Evolutionary conservation across 257 asterid species (phyloP).

Genomic region (Nicotiana undulata): DNA sequence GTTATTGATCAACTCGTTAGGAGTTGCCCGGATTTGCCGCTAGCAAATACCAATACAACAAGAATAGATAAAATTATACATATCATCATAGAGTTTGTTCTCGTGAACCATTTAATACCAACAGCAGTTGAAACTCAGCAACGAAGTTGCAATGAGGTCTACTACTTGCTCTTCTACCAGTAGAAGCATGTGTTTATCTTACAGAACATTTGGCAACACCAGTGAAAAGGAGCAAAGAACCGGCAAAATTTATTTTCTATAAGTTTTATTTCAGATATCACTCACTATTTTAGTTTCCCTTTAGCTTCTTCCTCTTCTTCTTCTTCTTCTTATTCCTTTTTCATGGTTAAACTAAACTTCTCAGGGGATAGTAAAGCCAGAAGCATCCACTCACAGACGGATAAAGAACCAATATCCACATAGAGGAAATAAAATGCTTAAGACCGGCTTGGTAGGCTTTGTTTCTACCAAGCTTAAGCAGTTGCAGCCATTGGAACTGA

Average conservation of each 20-base stretch:
- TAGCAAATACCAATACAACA: background rate
- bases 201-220: background rate
- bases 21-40: background rate
- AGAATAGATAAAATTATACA: background rate
- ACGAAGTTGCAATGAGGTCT: background rate
- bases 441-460: background rate
- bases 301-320: background rate
- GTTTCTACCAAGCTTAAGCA: conserved; percentile 18
- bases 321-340: background rate
- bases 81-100: background rate
- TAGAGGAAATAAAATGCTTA: conserved; percentile 4
- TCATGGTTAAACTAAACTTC: background rate
- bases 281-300: background rate
- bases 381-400: background rate
- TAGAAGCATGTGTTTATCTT: background rate
- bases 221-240: background rate
- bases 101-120: background rate
- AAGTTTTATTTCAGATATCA: background rate
- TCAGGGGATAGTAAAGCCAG: background rate
- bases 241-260: background rate
- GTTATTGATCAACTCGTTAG: background rate
- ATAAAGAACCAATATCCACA: background rate
- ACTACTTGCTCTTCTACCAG: background rate
- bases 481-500: conserved; percentile 28
- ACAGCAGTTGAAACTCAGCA: background rate